Percentiles rank a stretch among this genome's conserved stretches.
Evolutionary conservation across 148 eudicot genomes (phyloP).

Genomic region (Heliosperma pusillum): DNA sequence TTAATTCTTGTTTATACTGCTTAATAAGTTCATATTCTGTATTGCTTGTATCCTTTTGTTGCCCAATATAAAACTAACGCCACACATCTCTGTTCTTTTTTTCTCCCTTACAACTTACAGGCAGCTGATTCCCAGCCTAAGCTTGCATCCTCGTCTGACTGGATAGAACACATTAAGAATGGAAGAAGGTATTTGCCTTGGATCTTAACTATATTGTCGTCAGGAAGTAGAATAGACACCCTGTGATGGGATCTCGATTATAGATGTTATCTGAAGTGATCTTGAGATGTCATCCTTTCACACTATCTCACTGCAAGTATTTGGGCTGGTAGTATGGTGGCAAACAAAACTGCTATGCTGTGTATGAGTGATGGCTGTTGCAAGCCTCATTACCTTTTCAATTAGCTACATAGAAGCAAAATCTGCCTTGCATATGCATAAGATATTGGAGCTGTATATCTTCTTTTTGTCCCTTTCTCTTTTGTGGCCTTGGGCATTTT

Average conservation of each 20-base stretch:
- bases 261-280: background rate
- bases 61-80: constrained; percentile 6
- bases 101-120: constrained; percentile 32
- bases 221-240: background rate
- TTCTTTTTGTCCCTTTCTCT: background rate
- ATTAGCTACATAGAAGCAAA: background rate
- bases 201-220: constrained; percentile 5
- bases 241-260: constrained; percentile 4
- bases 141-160: constrained; percentile 45
- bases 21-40: background rate
- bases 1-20: constrained; percentile 3
- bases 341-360: background rate
- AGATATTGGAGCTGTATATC: background rate
- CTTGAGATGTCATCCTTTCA: constrained; percentile 1
- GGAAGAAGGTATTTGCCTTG: constrained; percentile 61
- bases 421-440: background rate
- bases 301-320: background rate
- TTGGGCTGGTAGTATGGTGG: constrained; percentile 3
- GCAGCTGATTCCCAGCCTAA: constrained; percentile 36
- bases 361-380: background rate
- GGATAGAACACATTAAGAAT: constrained; percentile 73
- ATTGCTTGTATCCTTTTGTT: background rate
- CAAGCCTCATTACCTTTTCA: background rate
- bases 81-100: background rate
- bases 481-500: background rate